Percentiles rank a stretch among this genome's conserved stretches.
These are phyloP conservation scores for Agapanthus africanus DNA, from an alignment of 106 monocot genomes.

Conservation along the genomic window DNA sequence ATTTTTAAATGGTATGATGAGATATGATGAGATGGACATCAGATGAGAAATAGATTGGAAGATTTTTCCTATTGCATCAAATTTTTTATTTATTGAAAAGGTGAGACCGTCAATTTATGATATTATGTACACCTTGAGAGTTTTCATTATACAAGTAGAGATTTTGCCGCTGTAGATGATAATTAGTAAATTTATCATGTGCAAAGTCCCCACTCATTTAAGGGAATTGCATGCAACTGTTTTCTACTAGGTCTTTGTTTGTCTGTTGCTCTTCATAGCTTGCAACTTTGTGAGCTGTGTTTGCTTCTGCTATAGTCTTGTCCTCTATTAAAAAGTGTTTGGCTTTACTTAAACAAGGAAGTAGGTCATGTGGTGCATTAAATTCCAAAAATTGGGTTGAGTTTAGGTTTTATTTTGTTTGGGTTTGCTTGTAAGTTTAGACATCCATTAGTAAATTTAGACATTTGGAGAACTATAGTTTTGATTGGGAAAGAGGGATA, in stretches of 20 bases:
- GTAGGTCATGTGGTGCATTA: slow-evolving; percentile 4
- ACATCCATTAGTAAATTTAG: no score
- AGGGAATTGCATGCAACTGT: slow-evolving; percentile 7
- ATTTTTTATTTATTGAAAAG: no score
- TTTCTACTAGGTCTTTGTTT: not conserved
- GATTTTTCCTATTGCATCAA: no score
- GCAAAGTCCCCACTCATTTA: not conserved
- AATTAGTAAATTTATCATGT: not conserved
- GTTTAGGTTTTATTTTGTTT: no score
- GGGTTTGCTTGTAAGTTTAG: not conserved
- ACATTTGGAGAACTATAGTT: no score
- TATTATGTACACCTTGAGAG: not conserved
- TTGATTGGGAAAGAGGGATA: no score
- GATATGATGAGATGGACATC: no score
- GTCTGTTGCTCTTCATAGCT: slow-evolving; percentile 2
- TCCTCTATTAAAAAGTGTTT: not conserved
- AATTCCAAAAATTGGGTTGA: not conserved
- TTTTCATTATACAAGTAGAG: not conserved
- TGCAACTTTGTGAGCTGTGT: not conserved
- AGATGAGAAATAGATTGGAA: no score
- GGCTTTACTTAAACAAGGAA: not conserved
- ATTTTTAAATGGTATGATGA: no score
- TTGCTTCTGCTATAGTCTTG: not conserved
- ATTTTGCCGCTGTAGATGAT: not conserved
- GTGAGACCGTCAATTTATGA: not conserved